Evolutionary conservation across 164 flowering plant genomes (phyloP).

Genomic region (Vitis vinifera): ASM3070453v1 NC_081806.1:3543501-3544000

Average conservation of each 20-base stretch:
- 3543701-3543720: constrained; percentile 34
- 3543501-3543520: neutral
- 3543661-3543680: constrained; percentile 36
- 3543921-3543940: constrained; percentile 10
- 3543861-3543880: constrained; percentile 31
- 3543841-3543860: constrained; percentile 26
- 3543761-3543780: constrained; percentile 48
- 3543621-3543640: constrained; percentile 9
- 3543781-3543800: constrained; percentile 22
- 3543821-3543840: constrained; percentile 21
- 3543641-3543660: constrained; percentile 35
- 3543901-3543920: constrained; percentile 32
- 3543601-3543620: neutral
- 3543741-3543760: constrained; percentile 34
- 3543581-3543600: neutral
- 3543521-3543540: neutral
- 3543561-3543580: constrained; percentile 2
- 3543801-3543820: constrained; percentile 34
- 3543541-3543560: constrained; percentile 32
- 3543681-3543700: constrained; percentile 40
- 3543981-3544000: constrained; percentile 36
- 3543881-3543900: constrained; percentile 43
- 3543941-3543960: neutral
- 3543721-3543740: constrained; percentile 24
- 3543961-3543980: neutral